Evolutionary conservation across 2,329 filamentous ascomycete genomes (phyloP).

Genomic region (Fusarium sterilihyphosum): DNA sequence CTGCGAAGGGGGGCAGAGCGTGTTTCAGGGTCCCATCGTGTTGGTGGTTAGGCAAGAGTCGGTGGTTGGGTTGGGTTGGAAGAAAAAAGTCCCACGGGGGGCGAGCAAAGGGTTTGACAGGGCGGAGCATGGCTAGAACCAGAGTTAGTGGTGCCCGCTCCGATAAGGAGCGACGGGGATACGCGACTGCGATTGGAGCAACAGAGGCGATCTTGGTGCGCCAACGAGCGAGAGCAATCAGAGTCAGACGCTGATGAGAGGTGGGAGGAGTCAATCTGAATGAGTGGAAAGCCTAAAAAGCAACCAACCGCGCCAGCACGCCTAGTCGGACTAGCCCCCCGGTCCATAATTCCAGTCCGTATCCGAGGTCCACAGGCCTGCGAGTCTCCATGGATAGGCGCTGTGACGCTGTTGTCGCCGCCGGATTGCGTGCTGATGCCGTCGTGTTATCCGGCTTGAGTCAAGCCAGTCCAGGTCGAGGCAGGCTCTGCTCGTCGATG

Average conservation of each 20-base stretch:
- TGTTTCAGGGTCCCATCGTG: slow-evolving; percentile 43
- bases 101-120: slow-evolving; percentile 42
- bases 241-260: slow-evolving; percentile 18
- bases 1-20: slow-evolving; percentile 40
- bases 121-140: slow-evolving; percentile 35
- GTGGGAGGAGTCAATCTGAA: slow-evolving; percentile 20
- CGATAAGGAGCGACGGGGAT: slow-evolving; percentile 27
- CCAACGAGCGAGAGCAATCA: slow-evolving; percentile 20
- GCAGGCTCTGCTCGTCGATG: slow-evolving; percentile 32
- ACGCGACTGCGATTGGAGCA: slow-evolving; percentile 30
- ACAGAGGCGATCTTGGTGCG: slow-evolving; percentile 27
- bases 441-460: slow-evolving; percentile 31
- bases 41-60: slow-evolving; percentile 36
- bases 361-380: slow-evolving; percentile 34
- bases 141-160: slow-evolving; percentile 35
- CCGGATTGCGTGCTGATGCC: slow-evolving; percentile 42
- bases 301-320: slow-evolving; percentile 41
- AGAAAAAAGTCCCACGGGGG: slow-evolving; percentile 37
- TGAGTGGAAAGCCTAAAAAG: slow-evolving; percentile 32
- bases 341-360: slow-evolving; percentile 42
- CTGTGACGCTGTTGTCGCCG: slow-evolving; percentile 39
- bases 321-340: slow-evolving; percentile 26
- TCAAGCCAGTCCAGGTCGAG: slow-evolving; percentile 35
- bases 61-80: slow-evolving; percentile 33
- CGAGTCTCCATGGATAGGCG: slow-evolving; percentile 34